Conservation (phyloP, 106 monocot species). For the Dendrobium nobile region DNA sequence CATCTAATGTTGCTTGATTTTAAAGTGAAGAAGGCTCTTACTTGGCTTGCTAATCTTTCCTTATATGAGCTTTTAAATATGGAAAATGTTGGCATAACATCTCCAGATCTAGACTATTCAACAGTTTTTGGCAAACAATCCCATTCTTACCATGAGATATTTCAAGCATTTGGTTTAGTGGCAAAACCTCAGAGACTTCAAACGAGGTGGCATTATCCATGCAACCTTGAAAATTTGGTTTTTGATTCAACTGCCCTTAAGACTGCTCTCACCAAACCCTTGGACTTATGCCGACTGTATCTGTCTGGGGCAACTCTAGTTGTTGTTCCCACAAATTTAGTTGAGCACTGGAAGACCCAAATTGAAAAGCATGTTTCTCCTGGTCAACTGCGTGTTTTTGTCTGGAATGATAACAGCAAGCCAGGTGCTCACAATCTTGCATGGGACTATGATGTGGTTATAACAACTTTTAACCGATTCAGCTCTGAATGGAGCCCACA, state of each 20-base stretch:
- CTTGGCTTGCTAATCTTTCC: slow-evolving; percentile 73
- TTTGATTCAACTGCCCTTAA: slow-evolving; percentile 78
- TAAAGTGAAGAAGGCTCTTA: slow-evolving; percentile 68
- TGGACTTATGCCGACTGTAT: slow-evolving; percentile 62
- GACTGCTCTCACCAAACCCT: slow-evolving; percentile 69
- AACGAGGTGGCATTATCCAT: slow-evolving; percentile 72
- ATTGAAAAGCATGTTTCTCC: slow-evolving; percentile 63
- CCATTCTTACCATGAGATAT: slow-evolving; percentile 62
- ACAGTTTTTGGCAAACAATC: slow-evolving; percentile 10
- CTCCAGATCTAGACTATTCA: slow-evolving; percentile 29
- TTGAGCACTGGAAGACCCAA: slow-evolving; percentile 96
- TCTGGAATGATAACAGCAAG: slow-evolving; percentile 64
- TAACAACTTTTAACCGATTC: slow-evolving; percentile 85
- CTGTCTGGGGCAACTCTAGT: slow-evolving; percentile 83
- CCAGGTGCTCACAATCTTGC: slow-evolving; percentile 76
- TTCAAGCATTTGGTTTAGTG: slow-evolving; percentile 86
- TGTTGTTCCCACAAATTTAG: slow-evolving; percentile 85
- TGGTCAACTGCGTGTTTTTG: slow-evolving; percentile 59
- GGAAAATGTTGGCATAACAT: slow-evolving; percentile 69
- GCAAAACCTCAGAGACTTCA: slow-evolving; percentile 46
- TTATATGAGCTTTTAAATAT: slow-evolving; percentile 48
- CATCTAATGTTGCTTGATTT: slow-evolving; percentile 48
- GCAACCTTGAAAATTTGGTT: slow-evolving; percentile 66
- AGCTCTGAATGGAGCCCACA: slow-evolving; percentile 84
- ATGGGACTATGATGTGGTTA: slow-evolving; percentile 96